Base-by-base conservation (phyloP, 2,329 filamentous ascomycete genomes). In the Nothopassalora personata region DNA sequence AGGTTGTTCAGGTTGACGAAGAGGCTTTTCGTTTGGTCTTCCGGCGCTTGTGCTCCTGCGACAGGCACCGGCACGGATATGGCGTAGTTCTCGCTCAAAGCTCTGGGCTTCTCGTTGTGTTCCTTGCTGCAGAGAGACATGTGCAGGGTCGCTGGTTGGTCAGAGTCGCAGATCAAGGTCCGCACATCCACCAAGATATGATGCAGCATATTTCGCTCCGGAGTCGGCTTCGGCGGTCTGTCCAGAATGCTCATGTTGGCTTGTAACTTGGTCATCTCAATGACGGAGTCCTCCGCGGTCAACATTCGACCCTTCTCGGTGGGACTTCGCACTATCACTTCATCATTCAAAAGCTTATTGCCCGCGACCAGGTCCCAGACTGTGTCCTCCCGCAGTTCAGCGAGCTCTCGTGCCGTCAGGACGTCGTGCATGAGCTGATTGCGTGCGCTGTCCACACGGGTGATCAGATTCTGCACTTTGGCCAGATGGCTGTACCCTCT, bases 201-300 rank as follows among this genome's bases (percentile, higher is more conserved):
- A 71, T 96, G 89, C 55, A 96, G 77, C 36, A 89, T 86, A 53
- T 87, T 81, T 66, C 91, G 80, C 66, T 88, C 91, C 15, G 84
- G 75, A 9, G 83, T 78, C 4, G 84, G 80, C 19, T 84, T 83
- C 0, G 91, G 92, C n/a, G 87, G 85, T 66, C 90, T 88, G 59
- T 96, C 88, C 49, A 99, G 80, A 68, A 97, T 82, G 74, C 91
- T 96, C 94, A 99, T 99, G 71, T 92, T 85, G 4, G 94, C 95
- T 77, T 99, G 95, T 58, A 97, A 79, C 71, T 86, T 91, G 6
- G 93, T 93, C 65, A 97, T 84, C 59, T 96, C 89, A 30, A 97
- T 89, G 4, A 94, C 90, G 0, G 92, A 96, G 74, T 99, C 94
- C 55, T 97, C 89, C 11, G 90, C 91, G 0, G 92, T 97, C 68